A percentile compares a stretch with the other conserved stretches of the same genome.
Evolutionary conservation across 176 grass and related monocot genomes (phyloP).

Genomic region (Oryza glaberrima): DNA sequence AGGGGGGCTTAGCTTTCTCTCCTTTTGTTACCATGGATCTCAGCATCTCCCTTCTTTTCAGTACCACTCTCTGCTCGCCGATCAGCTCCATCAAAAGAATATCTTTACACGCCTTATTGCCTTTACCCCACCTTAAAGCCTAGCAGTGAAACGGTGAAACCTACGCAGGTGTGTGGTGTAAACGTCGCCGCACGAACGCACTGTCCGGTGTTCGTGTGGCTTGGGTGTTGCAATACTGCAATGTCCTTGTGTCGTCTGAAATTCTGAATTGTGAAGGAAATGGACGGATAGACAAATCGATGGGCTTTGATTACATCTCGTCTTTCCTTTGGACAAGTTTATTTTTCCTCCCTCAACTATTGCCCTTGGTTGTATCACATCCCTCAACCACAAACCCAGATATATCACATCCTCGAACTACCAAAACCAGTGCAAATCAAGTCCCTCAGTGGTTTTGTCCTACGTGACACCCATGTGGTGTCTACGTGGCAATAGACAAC

Average conservation of each 20-base stretch:
- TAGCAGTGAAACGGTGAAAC: background rate
- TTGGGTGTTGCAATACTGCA: too few species aligned
- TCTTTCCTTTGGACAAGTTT: background rate
- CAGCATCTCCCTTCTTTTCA: slow-evolving; percentile 1
- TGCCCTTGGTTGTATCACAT: too few species aligned
- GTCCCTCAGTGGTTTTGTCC: too few species aligned
- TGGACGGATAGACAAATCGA: background rate
- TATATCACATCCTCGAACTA: too few species aligned
- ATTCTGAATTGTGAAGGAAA: too few species aligned
- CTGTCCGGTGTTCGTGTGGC: background rate
- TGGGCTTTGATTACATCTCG: background rate
- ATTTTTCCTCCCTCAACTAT: too few species aligned
- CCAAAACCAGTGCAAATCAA: too few species aligned
- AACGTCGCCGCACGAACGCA: background rate
- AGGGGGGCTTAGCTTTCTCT: background rate
- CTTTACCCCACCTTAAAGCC: background rate
- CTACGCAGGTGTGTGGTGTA: too few species aligned
- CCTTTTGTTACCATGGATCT: background rate
- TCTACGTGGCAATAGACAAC: too few species aligned
- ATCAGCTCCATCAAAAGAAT: slow-evolving; percentile 6
- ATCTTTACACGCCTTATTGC: background rate
- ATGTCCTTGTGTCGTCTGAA: too few species aligned
- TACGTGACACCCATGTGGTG: too few species aligned
- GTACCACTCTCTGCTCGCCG: background rate
- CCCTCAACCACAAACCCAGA: too few species aligned